Evolutionary conservation across 2,329 filamentous ascomycete species (phyloP).

Genomic region (Emmonsiellopsis sp.): DNA sequence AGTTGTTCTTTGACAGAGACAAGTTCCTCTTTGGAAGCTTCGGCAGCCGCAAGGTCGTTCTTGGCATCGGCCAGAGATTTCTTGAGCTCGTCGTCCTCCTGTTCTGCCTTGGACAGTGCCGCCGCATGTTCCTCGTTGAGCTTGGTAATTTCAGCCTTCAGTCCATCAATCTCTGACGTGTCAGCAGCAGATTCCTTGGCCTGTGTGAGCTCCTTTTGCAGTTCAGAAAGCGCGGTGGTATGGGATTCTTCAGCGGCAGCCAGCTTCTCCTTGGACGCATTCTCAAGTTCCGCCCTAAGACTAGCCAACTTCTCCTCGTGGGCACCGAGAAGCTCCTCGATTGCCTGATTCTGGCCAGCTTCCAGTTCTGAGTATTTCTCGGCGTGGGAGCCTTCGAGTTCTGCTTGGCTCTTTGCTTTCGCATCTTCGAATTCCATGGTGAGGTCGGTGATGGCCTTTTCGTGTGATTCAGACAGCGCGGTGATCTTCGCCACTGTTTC

Average conservation of each 20-base stretch:
- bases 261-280: constrained; percentile 26
- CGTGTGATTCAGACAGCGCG: constrained; percentile 18
- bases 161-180: constrained; percentile 26
- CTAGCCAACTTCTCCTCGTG: constrained; percentile 31
- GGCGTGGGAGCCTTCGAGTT: constrained; percentile 27
- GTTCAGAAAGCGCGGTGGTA: constrained; percentile 23
- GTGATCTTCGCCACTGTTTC: constrained; percentile 22
- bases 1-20: constrained; percentile 53
- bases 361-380: constrained; percentile 29
- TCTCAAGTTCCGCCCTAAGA: constrained; percentile 28
- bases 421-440: constrained; percentile 27
- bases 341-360: constrained; percentile 29
- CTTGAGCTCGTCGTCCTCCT: constrained; percentile 40
- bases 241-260: constrained; percentile 28
- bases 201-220: constrained; percentile 26
- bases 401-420: constrained; percentile 25
- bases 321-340: constrained; percentile 32
- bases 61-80: constrained; percentile 24
- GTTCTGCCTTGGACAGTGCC: constrained; percentile 36
- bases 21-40: constrained; percentile 58
- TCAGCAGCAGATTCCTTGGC: constrained; percentile 29
- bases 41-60: constrained; percentile 69
- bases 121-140: constrained; percentile 50
- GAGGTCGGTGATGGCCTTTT: constrained; percentile 24
- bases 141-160: constrained; percentile 36